These are phyloP conservation scores for Onygenales sp. DNA, from an alignment of 2,329 filamentous ascomycete species.

Conservation along the genomic window DNA sequence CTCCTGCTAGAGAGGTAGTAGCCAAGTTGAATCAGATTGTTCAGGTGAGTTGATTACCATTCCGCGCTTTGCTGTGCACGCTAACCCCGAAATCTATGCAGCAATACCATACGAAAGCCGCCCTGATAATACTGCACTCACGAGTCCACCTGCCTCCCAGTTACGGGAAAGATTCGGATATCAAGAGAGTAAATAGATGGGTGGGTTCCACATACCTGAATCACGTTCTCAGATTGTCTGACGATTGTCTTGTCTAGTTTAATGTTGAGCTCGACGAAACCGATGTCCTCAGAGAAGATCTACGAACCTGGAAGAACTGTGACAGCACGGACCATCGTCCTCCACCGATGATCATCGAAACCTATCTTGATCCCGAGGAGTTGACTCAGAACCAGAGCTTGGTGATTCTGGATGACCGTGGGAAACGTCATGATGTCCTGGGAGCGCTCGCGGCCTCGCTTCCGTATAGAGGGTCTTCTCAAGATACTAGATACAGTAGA, in stretches of 20 bases:
- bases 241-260: constrained; percentile 51
- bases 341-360: constrained; percentile 78
- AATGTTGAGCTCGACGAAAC: constrained; percentile 92
- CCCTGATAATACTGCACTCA: constrained; percentile 72
- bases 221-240: background rate
- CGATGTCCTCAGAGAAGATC: constrained; percentile 72
- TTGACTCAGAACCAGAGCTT: constrained; percentile 78
- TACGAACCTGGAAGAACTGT: constrained; percentile 71
- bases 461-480: constrained; percentile 12
- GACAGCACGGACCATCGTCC: constrained; percentile 69
- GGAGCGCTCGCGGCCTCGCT: constrained; percentile 59
- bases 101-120: constrained; percentile 89
- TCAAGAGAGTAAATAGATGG: constrained; percentile 73
- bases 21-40: constrained; percentile 88
- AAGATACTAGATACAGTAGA: constrained; percentile 47
- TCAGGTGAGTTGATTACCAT: constrained; percentile 50
- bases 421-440: constrained; percentile 85
- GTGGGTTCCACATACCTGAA: constrained; percentile 42
- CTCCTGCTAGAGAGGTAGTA: constrained; percentile 56
- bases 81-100: constrained; percentile 34
- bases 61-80: constrained; percentile 5
- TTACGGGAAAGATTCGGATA: constrained; percentile 47
- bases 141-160: constrained; percentile 59
- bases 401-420: constrained; percentile 77
- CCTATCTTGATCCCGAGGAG: constrained; percentile 71